These are phyloP conservation scores for Dillenia turbinata DNA, from an alignment of 164 flowering plant genomes.

Conservation along the genomic window DNA sequence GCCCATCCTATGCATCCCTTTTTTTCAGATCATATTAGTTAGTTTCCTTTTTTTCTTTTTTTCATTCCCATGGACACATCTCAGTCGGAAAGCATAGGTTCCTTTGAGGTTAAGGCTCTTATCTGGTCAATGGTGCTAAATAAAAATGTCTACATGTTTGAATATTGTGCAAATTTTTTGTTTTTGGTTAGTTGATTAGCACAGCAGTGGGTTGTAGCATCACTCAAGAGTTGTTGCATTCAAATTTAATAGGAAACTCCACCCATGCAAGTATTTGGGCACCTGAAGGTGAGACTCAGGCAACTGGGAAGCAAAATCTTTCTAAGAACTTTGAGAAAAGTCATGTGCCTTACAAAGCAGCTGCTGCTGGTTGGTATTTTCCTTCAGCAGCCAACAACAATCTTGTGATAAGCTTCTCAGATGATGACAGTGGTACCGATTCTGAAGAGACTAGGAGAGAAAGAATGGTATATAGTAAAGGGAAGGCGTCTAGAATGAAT, in stretches of 20 bases:
- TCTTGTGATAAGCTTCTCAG: slow-evolving; percentile 82
- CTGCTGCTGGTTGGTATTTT: slow-evolving; percentile 22
- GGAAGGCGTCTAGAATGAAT: slow-evolving; percentile 8
- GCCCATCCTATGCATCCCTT: no score
- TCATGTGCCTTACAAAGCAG: slow-evolving; percentile 24
- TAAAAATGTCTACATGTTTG: neutral
- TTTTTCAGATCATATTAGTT: no score
- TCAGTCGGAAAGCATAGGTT: neutral
- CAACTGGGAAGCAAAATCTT: slow-evolving; percentile 15
- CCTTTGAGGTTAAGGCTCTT: neutral
- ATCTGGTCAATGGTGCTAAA: neutral
- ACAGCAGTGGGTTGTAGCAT: no score
- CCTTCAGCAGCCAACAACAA: slow-evolving; percentile 23
- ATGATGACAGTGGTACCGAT: slow-evolving; percentile 71
- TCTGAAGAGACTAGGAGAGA: slow-evolving; percentile 33
- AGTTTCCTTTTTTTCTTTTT: no score
- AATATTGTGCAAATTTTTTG: slow-evolving; percentile 1
- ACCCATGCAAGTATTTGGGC: slow-evolving; percentile 15
- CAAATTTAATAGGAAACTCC: slow-evolving; percentile 25
- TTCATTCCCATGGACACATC: neutral
- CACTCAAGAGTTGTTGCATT: no score
- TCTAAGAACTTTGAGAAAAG: slow-evolving; percentile 27
- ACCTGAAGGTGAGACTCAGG: slow-evolving; percentile 12
- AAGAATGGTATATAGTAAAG: slow-evolving; percentile 21
- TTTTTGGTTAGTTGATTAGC: neutral